Conservation (phyloP, 2,329 filamentous ascomycete species). For the Colletotrichum spaethianum region DNA sequence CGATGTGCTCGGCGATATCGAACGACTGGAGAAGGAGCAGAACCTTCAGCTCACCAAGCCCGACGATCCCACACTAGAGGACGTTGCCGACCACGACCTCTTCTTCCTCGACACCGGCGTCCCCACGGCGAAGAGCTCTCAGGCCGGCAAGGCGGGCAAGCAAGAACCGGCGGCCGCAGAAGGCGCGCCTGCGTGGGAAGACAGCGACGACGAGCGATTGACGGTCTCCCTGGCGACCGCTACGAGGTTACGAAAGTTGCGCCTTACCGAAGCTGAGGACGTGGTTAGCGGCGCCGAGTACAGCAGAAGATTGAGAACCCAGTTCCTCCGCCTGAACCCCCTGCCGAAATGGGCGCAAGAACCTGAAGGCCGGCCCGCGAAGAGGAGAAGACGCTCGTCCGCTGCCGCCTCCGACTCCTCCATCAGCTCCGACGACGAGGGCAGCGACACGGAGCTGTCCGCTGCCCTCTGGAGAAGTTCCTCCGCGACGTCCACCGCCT, state of each 20-base stretch:
- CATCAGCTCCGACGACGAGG: conserved; percentile 58
- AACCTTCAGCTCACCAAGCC: conserved; percentile 52
- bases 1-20: conserved; percentile 57
- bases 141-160: conserved; percentile 47
- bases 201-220: conserved; percentile 94
- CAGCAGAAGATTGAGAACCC: conserved; percentile 81
- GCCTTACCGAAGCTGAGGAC: conserved; percentile 86
- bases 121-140: conserved; percentile 53
- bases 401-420: conserved; percentile 56
- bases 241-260: conserved; percentile 84
- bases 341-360: conserved; percentile 72
- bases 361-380: conserved; percentile 64
- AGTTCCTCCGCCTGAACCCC: conserved; percentile 76
- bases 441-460: conserved; percentile 73
- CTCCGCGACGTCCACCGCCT: conserved; percentile 82
- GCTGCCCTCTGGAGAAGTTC: conserved; percentile 82
- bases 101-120: conserved; percentile 85
- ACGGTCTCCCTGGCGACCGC: conserved; percentile 85
- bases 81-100: conserved; percentile 81
- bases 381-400: conserved; percentile 67
- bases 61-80: conserved; percentile 67
- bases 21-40: conserved; percentile 49
- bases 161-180: conserved; percentile 39
- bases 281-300: conserved; percentile 91
- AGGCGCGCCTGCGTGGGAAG: conserved; percentile 82